phyloP scores from a whole-genome alignment of 805 yeast species.

The Wickerhamomyces tratensis region DNA sequence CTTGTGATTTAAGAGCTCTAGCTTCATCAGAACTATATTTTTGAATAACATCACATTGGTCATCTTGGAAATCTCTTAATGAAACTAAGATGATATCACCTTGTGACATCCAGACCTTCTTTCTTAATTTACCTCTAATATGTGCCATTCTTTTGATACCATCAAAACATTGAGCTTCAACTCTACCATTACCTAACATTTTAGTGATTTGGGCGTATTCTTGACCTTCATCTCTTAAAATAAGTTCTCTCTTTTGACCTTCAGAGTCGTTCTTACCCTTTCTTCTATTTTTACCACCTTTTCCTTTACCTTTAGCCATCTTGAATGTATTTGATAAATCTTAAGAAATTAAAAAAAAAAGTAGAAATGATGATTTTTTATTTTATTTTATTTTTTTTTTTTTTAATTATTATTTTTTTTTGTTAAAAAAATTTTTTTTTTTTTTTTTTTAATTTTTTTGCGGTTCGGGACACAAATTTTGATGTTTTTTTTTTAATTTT shows the following conservation, averaged over 20 bases:
- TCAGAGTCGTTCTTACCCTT: constrained; percentile 96
- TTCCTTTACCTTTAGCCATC: constrained; percentile 73
- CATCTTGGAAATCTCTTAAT: constrained; percentile 97
- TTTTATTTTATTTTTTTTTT: too few species aligned
- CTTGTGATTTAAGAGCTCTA: constrained; percentile 87
- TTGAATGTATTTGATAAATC: constrained; percentile 6
- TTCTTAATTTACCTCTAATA: constrained; percentile 97
- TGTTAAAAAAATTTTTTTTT: too few species aligned
- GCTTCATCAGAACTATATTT: constrained; percentile 98
- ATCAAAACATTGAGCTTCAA: constrained; percentile 92
- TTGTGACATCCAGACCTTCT: constrained; percentile 99
- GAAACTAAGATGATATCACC: constrained; percentile 96
- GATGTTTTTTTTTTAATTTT: too few species aligned
- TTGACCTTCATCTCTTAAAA: constrained; percentile 91
- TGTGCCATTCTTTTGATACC: constrained; percentile 92
- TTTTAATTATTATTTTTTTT: too few species aligned
- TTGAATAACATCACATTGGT: constrained; percentile 95
- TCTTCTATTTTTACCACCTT: constrained; percentile 87
- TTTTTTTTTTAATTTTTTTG: too few species aligned
- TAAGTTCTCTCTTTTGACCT: constrained; percentile 89
- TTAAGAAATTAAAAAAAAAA: neutral
- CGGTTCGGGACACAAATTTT: too few species aligned
- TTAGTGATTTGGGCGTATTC: constrained; percentile 97
- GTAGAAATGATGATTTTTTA: neutral
- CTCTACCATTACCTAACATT: constrained; percentile 97